Base-by-base conservation (phyloP, 495 filamentous ascomycete genomes). In the Delitschia confertaspora region DNA sequence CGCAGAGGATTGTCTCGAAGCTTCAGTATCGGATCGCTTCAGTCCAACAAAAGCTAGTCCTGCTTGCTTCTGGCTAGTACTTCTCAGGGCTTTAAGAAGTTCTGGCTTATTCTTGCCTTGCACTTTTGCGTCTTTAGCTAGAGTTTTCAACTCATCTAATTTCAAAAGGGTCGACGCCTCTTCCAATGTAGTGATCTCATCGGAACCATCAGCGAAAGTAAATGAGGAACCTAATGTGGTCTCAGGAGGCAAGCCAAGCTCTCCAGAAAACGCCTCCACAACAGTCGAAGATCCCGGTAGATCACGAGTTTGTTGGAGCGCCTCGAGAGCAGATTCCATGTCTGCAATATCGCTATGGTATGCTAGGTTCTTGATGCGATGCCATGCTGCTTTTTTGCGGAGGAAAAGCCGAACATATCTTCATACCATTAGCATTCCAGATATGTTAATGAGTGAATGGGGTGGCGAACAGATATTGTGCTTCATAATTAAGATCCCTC, bases 371-470 rank as follows among this genome's bases (percentile, higher is more conserved):
- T 74, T 72, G 47, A 88, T 74, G 23, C 91, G 84, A 66, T 95
- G 88, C 91, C 91, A 98, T 2, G 79, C 76, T n/a, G 85, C 79
- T 1, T 85, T 91, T 61, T 98, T 98, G 34, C 91, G 83, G 5
- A 98, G 72, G 54, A 98, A 98, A 4, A 98, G 65, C 9, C 91
- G 81, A 9, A 95, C 88, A 67, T 95, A 98, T 54, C 80, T 83
- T 31, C 18, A 45, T 16, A 47, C 17, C 14, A 20, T 43, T 25
- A 53, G 39, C 33, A 13, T 42, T 20, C 17, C 5, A 9, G 4
- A 46, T 21, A 16, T 41, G 18, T 44, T 33, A 49, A 37, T 14
- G 33, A 42, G 4, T 38, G 29, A 2, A 33, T 42, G 9, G 32
- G 14, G 3, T 29, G 35, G 67, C 81, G 48, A 73, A 93, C 84